Evolutionary conservation across 805 yeast genomes (phyloP), one percentile per base, ranked within the genome.

Genomic region (Cyberlindnera euphorbiae): DNA sequence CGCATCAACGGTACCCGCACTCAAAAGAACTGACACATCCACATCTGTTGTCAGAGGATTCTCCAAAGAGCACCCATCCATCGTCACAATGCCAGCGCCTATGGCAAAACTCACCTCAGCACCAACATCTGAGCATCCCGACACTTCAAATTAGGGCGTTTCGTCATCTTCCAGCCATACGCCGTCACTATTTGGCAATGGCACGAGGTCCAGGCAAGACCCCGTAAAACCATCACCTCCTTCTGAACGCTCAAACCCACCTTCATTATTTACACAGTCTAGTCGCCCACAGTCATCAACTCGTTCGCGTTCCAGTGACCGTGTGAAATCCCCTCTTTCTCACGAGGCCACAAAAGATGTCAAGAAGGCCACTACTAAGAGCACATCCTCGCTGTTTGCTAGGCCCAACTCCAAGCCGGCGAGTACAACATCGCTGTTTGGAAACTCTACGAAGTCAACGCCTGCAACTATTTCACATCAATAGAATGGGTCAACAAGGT

Each of bases 31-130:
- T 0, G 57, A 52, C 8, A 53, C 58, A 4, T 51, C 52, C 4
- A 55, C 58, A 3, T 53, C 58, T 0, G 44, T 55, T 8, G 39
- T 55, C 7, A 44, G 58, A 35, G 59, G 59, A 1, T 55, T 55
- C 35, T 50, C 52, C 6, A 49, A 57, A 5, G 42, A 46, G 23
- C 30, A 35, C 10, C 26, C 35, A 23, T 33, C 42, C 9, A 21
- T 23, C 18, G 21, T 15, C 19, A 17, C 13, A n/a, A 25, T 11
- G 5, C 9, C 27, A 30, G 7, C 32, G 24, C 19, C 12, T 18
- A 21, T 28, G 18, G 21, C 31, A 10, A 15, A 22, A 21, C 13
- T 8, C 22, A 24, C 24, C 17, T 13, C 28, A 17, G 16, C 15
- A 28, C 15, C 13, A 33, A 25, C 16, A 22, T 19, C 13, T 26